Evolutionary conservation across 768 basidiomycete species (phyloP).

Genomic region (Boletus rubroflammeus): DNA sequence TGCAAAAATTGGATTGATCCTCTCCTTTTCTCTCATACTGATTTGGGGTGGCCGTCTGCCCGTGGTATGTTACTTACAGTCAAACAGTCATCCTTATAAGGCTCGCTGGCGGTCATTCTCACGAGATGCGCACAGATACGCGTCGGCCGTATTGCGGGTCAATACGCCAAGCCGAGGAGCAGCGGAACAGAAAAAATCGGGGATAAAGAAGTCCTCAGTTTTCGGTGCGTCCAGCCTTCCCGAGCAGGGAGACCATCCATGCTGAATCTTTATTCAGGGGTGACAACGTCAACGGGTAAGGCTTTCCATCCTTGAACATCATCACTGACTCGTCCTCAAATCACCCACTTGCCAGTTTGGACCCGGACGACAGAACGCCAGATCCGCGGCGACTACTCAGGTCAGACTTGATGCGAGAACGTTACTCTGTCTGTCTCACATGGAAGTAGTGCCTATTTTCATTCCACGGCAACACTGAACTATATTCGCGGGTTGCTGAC

Average conservation of each 20-base stretch:
- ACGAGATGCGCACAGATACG: constrained; percentile 48
- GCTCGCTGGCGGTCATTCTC: constrained; percentile 1
- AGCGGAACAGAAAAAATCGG: constrained; percentile 77
- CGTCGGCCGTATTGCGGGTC: constrained; percentile 90
- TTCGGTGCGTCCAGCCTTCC: constrained; percentile 54
- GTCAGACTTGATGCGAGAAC: constrained; percentile 29
- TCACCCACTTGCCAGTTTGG: constrained; percentile 37
- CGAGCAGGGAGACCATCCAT: not conserved
- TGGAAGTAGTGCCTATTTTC: constrained; percentile 80
- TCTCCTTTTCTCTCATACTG: constrained; percentile 93
- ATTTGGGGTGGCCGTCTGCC: constrained; percentile 92
- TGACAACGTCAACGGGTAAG: constrained; percentile 92
- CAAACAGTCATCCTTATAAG: not conserved
- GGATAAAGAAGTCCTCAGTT: constrained; percentile 76
- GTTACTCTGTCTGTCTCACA: constrained; percentile 4
- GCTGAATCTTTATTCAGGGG: constrained; percentile 50
- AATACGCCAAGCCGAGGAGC: constrained; percentile 93
- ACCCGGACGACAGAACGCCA: constrained; percentile 76
- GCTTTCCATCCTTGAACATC: not conserved
- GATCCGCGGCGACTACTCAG: constrained; percentile 87
- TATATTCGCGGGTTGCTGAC: constrained; percentile 84
- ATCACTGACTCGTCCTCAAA: not conserved
- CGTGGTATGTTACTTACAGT: constrained; percentile 53
- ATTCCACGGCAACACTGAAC: constrained; percentile 92
- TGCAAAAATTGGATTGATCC: constrained; percentile 83